Percentiles rank a stretch among this genome's conserved stretches.
Evolutionary conservation across 805 yeast species (phyloP).

Genomic region (Hanseniaspora thailandica): DNA sequence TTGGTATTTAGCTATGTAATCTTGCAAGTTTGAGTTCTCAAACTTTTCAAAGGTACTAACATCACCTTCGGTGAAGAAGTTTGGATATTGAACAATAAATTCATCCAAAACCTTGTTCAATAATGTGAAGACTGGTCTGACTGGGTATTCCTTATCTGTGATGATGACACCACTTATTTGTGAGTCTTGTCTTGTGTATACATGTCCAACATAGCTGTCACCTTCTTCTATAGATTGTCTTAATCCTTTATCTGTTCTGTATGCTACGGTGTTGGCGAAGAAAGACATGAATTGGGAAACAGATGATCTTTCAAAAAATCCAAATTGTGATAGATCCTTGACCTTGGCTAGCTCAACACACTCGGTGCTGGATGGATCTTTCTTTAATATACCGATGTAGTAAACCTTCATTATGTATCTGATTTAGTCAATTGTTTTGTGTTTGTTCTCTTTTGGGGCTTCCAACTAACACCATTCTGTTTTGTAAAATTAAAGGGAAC

Average conservation of each 20-base stretch:
- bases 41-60: conserved; percentile 24
- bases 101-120: conserved; percentile 86
- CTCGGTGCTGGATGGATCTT: conserved; percentile 25
- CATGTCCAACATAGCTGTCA: conserved; percentile 74
- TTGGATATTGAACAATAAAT: conserved; percentile 73
- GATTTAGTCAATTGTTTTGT: conserved; percentile 7
- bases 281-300: conserved; percentile 92
- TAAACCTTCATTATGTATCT: conserved; percentile 61
- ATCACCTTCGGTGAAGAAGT: conserved; percentile 36
- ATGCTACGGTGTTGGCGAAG: conserved; percentile 80
- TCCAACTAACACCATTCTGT: background rate
- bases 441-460: background rate
- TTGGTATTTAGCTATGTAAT: conserved; percentile 73
- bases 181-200: conserved; percentile 76
- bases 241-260: conserved; percentile 77
- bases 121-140: conserved; percentile 88
- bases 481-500: background rate
- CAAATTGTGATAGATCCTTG: conserved; percentile 71
- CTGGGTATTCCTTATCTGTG: conserved; percentile 92
- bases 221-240: conserved; percentile 93
- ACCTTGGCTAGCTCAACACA: conserved; percentile 70
- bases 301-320: conserved; percentile 72
- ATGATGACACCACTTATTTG: conserved; percentile 75
- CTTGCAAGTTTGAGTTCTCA: conserved; percentile 31
- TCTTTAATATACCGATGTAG: conserved; percentile 77